phyloP scores from a whole-genome alignment of 1,284 basidiomycete genomes.

The Tilletia walkeri region DNA sequence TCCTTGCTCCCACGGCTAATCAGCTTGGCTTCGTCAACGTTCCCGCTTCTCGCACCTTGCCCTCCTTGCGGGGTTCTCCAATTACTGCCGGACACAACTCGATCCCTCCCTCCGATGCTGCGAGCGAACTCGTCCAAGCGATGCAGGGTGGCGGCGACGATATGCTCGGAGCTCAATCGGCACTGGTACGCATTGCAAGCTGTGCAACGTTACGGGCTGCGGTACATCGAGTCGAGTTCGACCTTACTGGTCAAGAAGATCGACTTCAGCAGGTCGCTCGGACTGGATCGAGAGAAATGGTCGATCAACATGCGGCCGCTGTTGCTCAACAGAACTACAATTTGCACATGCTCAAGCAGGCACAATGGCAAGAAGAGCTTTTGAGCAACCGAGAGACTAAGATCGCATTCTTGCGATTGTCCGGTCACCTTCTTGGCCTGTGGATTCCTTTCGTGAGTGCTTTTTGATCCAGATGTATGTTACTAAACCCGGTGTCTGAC shows the following conservation, averaged over 20 bases:
- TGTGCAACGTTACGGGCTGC: not conserved
- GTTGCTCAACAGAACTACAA: not conserved
- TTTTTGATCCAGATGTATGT: not conserved
- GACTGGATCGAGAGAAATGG: not conserved
- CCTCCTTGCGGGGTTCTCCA: not conserved
- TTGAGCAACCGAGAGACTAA: not conserved
- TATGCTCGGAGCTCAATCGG: slow-evolving; percentile 2
- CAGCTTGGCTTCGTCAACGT: not conserved
- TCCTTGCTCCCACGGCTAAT: not conserved
- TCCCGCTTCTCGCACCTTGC: not conserved
- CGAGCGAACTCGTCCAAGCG: not conserved
- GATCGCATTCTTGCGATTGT: not conserved
- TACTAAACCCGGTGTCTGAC: not conserved
- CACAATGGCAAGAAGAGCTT: not conserved
- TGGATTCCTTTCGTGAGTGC: slow-evolving; percentile 9
- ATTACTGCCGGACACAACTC: not conserved
- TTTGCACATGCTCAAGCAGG: not conserved
- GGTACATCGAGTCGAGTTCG: not conserved
- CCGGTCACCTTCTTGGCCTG: not conserved
- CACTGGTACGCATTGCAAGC: slow-evolving; percentile 4
- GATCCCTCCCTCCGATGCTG: not conserved
- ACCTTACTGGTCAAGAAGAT: not conserved
- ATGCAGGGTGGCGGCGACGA: not conserved
- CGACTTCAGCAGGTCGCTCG: not conserved
- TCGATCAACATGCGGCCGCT: not conserved